These are phyloP conservation scores for Ascochyta clinopodiicola DNA, from an alignment of 2,329 filamentous ascomycete species.

Conservation along the genomic window DNA sequence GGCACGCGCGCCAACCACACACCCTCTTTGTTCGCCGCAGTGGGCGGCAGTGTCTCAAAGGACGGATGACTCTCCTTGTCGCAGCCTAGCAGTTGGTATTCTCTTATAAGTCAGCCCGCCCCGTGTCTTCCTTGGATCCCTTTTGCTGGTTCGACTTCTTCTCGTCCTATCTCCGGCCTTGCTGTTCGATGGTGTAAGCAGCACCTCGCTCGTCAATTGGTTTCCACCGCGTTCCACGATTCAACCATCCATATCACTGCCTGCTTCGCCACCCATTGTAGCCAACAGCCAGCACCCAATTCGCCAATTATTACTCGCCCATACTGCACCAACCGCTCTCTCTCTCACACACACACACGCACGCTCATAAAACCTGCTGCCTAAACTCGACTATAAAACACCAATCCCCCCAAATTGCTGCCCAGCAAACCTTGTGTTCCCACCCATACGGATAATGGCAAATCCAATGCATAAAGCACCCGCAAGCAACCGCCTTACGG, in stretches of 20 bases:
- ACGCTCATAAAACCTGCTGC: slow-evolving; percentile 6
- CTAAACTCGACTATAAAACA: slow-evolving; percentile 17
- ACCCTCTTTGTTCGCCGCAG: slow-evolving; percentile 32
- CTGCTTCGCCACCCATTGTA: slow-evolving; percentile 33
- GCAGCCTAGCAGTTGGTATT: slow-evolving; percentile 17
- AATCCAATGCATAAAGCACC: slow-evolving; percentile 36
- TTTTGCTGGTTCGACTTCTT: slow-evolving; percentile 27
- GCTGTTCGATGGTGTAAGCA: slow-evolving; percentile 37
- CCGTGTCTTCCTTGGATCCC: slow-evolving; percentile 29
- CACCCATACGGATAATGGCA: slow-evolving; percentile 29
- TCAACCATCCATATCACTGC: slow-evolving; percentile 26
- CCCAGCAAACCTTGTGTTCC: slow-evolving; percentile 27
- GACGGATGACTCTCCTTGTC: slow-evolving; percentile 22
- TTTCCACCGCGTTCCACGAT: slow-evolving; percentile 44
- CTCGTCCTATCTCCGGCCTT: slow-evolving; percentile 37
- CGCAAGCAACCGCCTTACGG: slow-evolving; percentile 41
- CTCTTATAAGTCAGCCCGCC: slow-evolving; percentile 36
- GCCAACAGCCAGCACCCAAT: slow-evolving; percentile 11
- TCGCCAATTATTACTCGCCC: slow-evolving; percentile 13
- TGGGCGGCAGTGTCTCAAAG: slow-evolving; percentile 21
- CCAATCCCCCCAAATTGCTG: slow-evolving; percentile 15
- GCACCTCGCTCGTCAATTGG: slow-evolving; percentile 35
- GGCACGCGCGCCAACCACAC: slow-evolving; percentile 26
- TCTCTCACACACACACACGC: neutral
- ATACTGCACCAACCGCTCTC: slow-evolving; percentile 1